These are phyloP conservation scores for Dioscorea dumetorum DNA, from an alignment of 106 monocot genomes.

Conservation along the genomic window DNA sequence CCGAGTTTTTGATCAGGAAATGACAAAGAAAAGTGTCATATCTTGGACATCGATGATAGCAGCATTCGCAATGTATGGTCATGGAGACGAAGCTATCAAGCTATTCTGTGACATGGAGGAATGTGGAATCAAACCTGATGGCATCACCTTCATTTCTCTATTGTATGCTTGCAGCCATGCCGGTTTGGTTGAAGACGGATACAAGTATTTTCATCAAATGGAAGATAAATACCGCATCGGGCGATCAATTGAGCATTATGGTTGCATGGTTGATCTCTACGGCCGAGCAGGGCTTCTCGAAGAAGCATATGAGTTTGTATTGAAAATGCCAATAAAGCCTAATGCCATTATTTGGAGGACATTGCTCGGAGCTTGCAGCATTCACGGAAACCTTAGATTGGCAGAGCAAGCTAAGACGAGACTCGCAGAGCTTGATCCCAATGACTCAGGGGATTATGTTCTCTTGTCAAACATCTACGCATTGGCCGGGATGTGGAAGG, in stretches of 20 bases:
- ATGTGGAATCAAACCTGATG: slow-evolving; percentile 41
- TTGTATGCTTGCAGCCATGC: slow-evolving; percentile 73
- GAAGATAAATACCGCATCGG: slow-evolving; percentile 23
- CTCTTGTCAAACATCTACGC: slow-evolving; percentile 53
- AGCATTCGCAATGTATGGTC: slow-evolving; percentile 55
- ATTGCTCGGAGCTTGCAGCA: slow-evolving; percentile 69
- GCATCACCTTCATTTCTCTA: slow-evolving; percentile 45
- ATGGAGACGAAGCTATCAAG: slow-evolving; percentile 39
- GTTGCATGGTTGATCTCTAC: slow-evolving; percentile 77
- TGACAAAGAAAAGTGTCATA: slow-evolving; percentile 34
- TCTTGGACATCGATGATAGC: slow-evolving; percentile 68
- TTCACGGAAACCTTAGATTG: slow-evolving; percentile 40
- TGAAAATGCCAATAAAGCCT: slow-evolving; percentile 37
- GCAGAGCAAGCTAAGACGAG: slow-evolving; percentile 36
- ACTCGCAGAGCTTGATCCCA: slow-evolving; percentile 47
- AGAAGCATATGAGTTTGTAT: slow-evolving; percentile 42
- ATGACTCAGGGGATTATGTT: slow-evolving; percentile 42
- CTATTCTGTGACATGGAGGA: slow-evolving; percentile 46
- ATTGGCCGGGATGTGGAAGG: slow-evolving; percentile 47
- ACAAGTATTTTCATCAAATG: slow-evolving; percentile 40
- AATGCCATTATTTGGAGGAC: slow-evolving; percentile 66
- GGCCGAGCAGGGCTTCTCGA: slow-evolving; percentile 54
- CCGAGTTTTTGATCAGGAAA: slow-evolving; percentile 29
- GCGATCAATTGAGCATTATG: slow-evolving; percentile 55
- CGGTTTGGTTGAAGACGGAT: slow-evolving; percentile 40